Evolutionary conservation across 257 asterid genomes (phyloP).

Genomic region (Nicotiana paniculata): DNA sequence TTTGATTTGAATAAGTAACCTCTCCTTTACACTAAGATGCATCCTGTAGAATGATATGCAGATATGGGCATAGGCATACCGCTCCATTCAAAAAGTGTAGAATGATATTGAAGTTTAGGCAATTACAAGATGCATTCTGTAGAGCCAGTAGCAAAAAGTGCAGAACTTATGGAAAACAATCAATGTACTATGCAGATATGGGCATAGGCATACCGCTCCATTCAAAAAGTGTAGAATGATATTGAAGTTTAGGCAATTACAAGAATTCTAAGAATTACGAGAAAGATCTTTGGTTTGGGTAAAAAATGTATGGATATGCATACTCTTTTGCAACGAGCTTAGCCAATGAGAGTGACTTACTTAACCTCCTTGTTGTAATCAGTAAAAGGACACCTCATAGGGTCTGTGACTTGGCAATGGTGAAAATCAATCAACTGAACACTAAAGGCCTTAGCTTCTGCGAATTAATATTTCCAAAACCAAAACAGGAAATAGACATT

Average conservation of each 20-base stretch:
- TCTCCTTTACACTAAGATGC: background rate
- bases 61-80: too few species aligned
- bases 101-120: too few species aligned
- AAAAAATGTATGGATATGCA: background rate
- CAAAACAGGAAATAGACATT: background rate
- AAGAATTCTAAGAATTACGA: background rate
- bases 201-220: too few species aligned
- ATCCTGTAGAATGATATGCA: background rate
- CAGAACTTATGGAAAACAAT: too few species aligned
- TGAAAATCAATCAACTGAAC: background rate
- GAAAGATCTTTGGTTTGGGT: background rate
- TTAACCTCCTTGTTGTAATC: slow-evolving; percentile 3
- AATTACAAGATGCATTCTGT: too few species aligned
- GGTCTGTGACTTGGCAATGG: background rate
- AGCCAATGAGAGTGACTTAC: background rate
- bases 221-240: too few species aligned
- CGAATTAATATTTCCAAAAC: background rate
- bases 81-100: too few species aligned
- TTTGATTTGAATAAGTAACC: background rate
- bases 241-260: background rate
- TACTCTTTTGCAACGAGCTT: background rate
- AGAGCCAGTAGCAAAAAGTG: too few species aligned
- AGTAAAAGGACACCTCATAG: background rate
- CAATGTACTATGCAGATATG: too few species aligned
- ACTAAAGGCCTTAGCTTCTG: slow-evolving; percentile 3